Percentiles rank a stretch among this genome's conserved stretches.
phyloP scores from a whole-genome alignment of 1,284 basidiomycete species.

The Moesziomyces sp. region DNA sequence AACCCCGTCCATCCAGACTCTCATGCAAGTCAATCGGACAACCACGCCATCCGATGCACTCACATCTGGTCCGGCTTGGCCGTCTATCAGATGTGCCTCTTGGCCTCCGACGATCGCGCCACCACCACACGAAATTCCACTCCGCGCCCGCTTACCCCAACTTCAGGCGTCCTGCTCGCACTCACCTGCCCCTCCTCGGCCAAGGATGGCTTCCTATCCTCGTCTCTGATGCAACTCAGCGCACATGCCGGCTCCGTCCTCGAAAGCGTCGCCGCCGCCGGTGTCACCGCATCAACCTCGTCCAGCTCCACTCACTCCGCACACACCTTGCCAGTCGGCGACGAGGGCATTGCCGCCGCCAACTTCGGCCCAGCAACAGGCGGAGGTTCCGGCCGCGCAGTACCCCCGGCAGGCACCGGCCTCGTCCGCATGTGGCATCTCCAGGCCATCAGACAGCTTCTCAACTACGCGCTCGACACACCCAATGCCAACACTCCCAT shows the following conservation, averaged over 20 bases:
- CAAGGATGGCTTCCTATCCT: constrained; percentile 15
- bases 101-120: constrained; percentile 21
- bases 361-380: constrained; percentile 49
- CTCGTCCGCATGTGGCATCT: constrained; percentile 57
- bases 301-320: constrained; percentile 20
- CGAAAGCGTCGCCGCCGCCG: constrained; percentile 33
- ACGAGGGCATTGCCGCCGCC: constrained; percentile 35
- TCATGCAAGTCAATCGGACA: constrained; percentile 22
- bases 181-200: constrained; percentile 36
- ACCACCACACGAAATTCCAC: neutral
- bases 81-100: constrained; percentile 51
- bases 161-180: constrained; percentile 48
- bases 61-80: constrained; percentile 51
- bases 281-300: constrained; percentile 6
- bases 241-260: constrained; percentile 42
- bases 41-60: constrained; percentile 42
- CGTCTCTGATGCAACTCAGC: constrained; percentile 40
- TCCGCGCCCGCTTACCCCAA: neutral
- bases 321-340: constrained; percentile 8
- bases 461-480: constrained; percentile 47
- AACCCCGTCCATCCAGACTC: neutral
- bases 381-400: constrained; percentile 42
- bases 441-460: constrained; percentile 47
- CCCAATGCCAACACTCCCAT: constrained; percentile 37
- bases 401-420: constrained; percentile 47